Evolutionary conservation across 495 filamentous ascomycete genomes (phyloP).

Genomic region (Aspergillus homomorphus): DNA sequence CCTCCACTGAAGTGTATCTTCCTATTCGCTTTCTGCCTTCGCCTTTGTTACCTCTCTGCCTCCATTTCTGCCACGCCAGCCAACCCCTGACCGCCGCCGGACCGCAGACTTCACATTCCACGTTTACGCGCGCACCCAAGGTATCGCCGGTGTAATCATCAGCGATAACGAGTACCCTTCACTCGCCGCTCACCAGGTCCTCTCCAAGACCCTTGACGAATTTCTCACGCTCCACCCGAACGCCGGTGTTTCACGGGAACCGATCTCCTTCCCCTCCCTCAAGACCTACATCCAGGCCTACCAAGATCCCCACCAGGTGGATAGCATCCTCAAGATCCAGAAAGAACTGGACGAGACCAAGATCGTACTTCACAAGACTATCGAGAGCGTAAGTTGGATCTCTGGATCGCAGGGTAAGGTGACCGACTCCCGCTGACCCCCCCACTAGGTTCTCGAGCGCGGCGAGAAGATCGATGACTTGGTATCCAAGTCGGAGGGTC

Average conservation of each 20-base stretch:
- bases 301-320: slow-evolving; percentile 84
- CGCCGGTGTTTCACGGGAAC: slow-evolving; percentile 39
- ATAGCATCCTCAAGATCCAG: slow-evolving; percentile 92
- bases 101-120: slow-evolving; percentile 60
- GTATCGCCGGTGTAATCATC: slow-evolving; percentile 84
- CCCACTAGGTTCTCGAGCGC: slow-evolving; percentile 65
- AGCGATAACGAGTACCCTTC: slow-evolving; percentile 86
- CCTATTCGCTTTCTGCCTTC: too few species aligned
- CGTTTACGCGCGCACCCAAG: slow-evolving; percentile 83
- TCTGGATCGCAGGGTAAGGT: not conserved
- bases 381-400: slow-evolving; percentile 22
- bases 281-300: slow-evolving; percentile 81
- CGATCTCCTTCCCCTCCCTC: slow-evolving; percentile 62
- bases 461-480: slow-evolving; percentile 86
- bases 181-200: slow-evolving; percentile 88
- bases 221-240: slow-evolving; percentile 77
- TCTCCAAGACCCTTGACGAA: slow-evolving; percentile 90
- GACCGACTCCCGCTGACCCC: not conserved
- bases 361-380: slow-evolving; percentile 93
- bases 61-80: not conserved
- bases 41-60: slow-evolving; percentile 6
- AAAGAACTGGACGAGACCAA: slow-evolving; percentile 97
- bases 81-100: slow-evolving; percentile 54
- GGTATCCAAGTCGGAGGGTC: slow-evolving; percentile 81
- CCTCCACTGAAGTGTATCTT: not conserved